Base-by-base conservation (phyloP, 352 stramenopile genomes). In the Peronospora belbahrii region DNA sequence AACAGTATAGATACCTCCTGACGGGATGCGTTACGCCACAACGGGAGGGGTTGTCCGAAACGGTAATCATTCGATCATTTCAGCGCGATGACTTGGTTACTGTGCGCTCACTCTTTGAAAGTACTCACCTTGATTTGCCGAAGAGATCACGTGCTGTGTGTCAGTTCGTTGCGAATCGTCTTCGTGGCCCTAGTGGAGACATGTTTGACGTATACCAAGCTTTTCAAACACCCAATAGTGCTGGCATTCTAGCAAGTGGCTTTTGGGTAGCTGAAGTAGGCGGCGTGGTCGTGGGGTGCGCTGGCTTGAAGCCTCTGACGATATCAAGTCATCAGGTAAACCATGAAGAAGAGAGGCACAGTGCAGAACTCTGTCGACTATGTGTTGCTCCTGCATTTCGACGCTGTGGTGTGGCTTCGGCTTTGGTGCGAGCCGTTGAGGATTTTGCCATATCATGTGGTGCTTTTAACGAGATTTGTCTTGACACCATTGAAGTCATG, bases 401-500 rank as follows among this genome's bases (percentile, higher is more conserved):
- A 27, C 73, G 73, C 25, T 56, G 51, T 47, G 70, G 75, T 1
- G 36, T 87, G 13, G 78, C 68, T 3, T 69, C 67, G 31, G 38
- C 59, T 31, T 56, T 89, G 18, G 62, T 89, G 1, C 18, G 25
- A 19, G 48, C 40, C 3, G 50, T 82, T 6, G 77, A 89, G 42
- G 9, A 1, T 6, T 84, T 80, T 52, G 59, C 57, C 0, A 20
- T 9, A 3, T 42, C 37, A 0, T 57, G 47, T 17, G 48, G 28
- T 13, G 56, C 52, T 2, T 85, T 70, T 39, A 23, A 42, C 3
- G 18, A 62, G 3, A 65, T 88, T 33, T 35, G 41, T 20, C 59
- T 86, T 13, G 77, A 88, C 20, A 88, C 77, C 4, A 84, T 88
- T 43, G 71, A 56, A 9, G 59, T 52, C 6, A 86, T 88, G 77